Conservation (phyloP, 2,329 filamentous ascomycete species). For the Pseudocercospora fijiensis region DNA sequence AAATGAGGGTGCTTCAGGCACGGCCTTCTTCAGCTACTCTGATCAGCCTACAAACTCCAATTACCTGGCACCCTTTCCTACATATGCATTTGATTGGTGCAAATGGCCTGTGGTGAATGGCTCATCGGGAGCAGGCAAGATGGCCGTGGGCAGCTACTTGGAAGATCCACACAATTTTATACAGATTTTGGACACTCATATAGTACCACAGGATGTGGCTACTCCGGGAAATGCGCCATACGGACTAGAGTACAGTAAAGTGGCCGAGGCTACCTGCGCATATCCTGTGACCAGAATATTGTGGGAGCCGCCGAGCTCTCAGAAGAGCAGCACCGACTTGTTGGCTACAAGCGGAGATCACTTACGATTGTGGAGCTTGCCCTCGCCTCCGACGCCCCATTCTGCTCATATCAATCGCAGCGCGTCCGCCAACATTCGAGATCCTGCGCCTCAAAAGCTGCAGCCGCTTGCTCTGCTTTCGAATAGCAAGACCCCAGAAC, state of each 20-base stretch:
- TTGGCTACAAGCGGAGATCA: constrained; percentile 95
- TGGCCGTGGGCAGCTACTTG: constrained; percentile 92
- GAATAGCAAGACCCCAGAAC: constrained; percentile 97
- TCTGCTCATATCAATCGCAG: constrained; percentile 65
- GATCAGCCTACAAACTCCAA: constrained; percentile 76
- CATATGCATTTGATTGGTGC: constrained; percentile 98
- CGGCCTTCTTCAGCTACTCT: constrained; percentile 62
- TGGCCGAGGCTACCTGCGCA: constrained; percentile 94
- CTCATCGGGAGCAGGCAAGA: constrained; percentile 75
- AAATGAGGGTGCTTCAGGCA: constrained; percentile 66
- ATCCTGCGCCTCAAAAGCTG: constrained; percentile 70
- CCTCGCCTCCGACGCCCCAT: constrained; percentile 44
- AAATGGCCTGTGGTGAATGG: constrained; percentile 82
- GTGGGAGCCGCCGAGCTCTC: constrained; percentile 92
- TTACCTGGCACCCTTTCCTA: constrained; percentile 89
- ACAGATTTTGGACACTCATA: constrained; percentile 90
- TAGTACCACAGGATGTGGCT: constrained; percentile 67
- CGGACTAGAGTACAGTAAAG: constrained; percentile 84
- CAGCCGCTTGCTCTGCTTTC: constrained; percentile 90
- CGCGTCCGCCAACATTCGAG: constrained; percentile 60
- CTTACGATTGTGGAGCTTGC: constrained; percentile 88
- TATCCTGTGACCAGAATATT: constrained; percentile 94
- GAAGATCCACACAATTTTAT: constrained; percentile 99
- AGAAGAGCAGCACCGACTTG: constrained; percentile 93
- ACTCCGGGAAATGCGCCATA: constrained; percentile 69